Base-by-base conservation (phyloP, 164 flowering plant genomes). In the Chloranthus sessilifolius region DNA sequence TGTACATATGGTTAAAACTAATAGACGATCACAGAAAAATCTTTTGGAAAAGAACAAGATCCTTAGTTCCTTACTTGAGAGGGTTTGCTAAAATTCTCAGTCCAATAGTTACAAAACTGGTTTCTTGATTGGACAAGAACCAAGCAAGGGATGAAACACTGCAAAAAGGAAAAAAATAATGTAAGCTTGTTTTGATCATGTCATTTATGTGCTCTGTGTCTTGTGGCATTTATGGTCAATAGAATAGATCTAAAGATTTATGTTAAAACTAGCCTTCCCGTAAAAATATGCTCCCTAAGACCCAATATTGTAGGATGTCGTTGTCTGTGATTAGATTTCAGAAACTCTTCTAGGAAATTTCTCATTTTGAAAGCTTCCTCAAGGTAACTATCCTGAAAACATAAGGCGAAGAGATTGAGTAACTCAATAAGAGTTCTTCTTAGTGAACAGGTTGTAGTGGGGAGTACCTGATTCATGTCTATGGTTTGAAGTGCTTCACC, bases 81-180 rank as follows among this genome's bases (percentile, higher is more conserved):
- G 97, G 97, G 58, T 70, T 75, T 43, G 97, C 97, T 52, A 89
- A 71, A 47, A 86, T 49, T 49, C 97, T 71, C 56, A 86, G 97
- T 22, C 92, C 95, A 55, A 89, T 89, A 9, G 97, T 89, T 19
- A 89, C 97, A 73, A 89, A 89, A 56, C 95, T 89, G 16, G 92
- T 85, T 72, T 89, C 97, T 53, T 89, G 97, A 74, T 86, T 89
- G 52, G 97, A 89, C 97, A 89, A 86, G 74, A 89, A 89, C 95
- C 95, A 83, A 38, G 92, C 97, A 23, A 89, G 86, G 17, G 97
- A 89, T 22, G 97, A 89, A 66, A 89, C 95, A 83, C 97, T 89
- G 82, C 5, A 61, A 40, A 1, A n/a, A n/a, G n/a, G n/a, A n/a
- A n/a, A n/a, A n/a, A n/a, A n/a, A n/a, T n/a, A n/a, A n/a, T n/a